phyloP scores from a whole-genome alignment of 2,329 filamentous ascomycete species.

The Immersiporthe knoxdaviesiana region DNA sequence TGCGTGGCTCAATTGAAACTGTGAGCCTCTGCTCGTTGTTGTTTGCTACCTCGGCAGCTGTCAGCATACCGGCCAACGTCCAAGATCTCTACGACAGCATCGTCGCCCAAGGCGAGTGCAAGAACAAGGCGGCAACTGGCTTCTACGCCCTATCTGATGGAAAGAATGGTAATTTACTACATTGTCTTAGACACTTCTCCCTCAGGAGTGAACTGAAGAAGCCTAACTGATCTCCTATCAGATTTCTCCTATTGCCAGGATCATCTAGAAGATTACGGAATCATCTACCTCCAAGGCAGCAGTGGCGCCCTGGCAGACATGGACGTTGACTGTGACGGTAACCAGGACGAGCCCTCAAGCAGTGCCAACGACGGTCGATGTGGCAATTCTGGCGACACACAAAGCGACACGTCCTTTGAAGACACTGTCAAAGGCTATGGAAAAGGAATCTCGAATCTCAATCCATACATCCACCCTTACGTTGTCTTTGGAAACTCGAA shows the following conservation, averaged over 20 bases:
- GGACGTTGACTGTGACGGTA: constrained; percentile 1
- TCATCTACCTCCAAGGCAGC: not conserved
- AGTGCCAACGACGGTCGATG: not conserved
- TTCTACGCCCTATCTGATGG: constrained; percentile 4
- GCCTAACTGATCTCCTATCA: not conserved
- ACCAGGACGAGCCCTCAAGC: not conserved
- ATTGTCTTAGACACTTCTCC: not conserved
- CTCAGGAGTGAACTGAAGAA: not conserved
- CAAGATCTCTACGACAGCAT: not conserved
- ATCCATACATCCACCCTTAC: not conserved
- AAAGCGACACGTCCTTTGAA: not conserved
- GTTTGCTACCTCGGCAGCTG: not conserved
- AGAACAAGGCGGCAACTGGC: constrained; percentile 1
- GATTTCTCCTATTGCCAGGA: not conserved
- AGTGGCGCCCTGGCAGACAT: not conserved
- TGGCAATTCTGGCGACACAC: not conserved
- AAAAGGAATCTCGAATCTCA: not conserved
- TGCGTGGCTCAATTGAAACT: not conserved
- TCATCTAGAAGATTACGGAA: constrained; percentile 2
- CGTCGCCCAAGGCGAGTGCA: not conserved
- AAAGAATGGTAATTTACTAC: not conserved
- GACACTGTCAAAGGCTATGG: not conserved
- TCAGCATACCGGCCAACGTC: not conserved
- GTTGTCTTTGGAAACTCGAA: not conserved
- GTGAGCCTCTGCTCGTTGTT: not conserved